Percentiles rank a stretch among this genome's conserved stretches.
Conservation (phyloP, 2,329 filamentous ascomycete genomes). For the Aspergillus chevalieri region DNA sequence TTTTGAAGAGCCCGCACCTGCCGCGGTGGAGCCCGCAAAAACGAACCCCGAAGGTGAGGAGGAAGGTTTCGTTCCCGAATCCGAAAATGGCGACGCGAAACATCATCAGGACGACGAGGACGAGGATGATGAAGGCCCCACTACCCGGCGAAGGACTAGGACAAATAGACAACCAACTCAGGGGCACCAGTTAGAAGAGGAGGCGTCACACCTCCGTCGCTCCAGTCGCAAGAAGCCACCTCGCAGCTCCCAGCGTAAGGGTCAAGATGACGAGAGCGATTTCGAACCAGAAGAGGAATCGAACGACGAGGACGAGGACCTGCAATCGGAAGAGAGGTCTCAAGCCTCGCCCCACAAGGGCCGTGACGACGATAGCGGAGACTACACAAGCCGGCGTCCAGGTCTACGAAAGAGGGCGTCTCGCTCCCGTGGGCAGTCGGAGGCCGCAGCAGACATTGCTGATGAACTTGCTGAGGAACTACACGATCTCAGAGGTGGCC, state of each 20-base stretch:
- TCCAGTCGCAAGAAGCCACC: conserved; percentile 36
- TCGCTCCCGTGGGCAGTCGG: conserved; percentile 38
- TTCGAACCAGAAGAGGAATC: conserved; percentile 54
- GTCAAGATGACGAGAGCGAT: conserved; percentile 53
- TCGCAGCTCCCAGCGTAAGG: conserved; percentile 40
- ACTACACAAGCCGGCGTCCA: conserved; percentile 46
- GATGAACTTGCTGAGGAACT: conserved; percentile 56
- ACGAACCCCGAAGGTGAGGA: conserved; percentile 29
- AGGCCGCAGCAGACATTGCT: conserved; percentile 45
- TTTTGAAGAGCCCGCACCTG: conserved; percentile 27
- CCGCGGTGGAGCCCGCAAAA: conserved; percentile 14
- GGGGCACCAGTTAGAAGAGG: conserved; percentile 17
- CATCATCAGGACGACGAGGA: conserved; percentile 40
- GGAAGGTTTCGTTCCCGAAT: conserved; percentile 34
- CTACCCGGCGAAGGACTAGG: conserved; percentile 40
- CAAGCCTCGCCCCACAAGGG: conserved; percentile 39
- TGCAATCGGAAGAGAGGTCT: conserved; percentile 43
- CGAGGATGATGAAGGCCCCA: conserved; percentile 53
- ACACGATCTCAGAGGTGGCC: conserved; percentile 45
- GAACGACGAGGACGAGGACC: conserved; percentile 42
- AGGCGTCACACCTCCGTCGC: conserved; percentile 28
- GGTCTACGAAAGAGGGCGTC: conserved; percentile 46
- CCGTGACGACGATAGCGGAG: conserved; percentile 43
- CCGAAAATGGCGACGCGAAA: conserved; percentile 33
- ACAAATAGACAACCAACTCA: conserved; percentile 18